Percentiles rank a stretch among this genome's conserved stretches.
Evolutionary conservation across 2,329 filamentous ascomycete species (phyloP).

Genomic region (Cryphonectria naterciae): DNA sequence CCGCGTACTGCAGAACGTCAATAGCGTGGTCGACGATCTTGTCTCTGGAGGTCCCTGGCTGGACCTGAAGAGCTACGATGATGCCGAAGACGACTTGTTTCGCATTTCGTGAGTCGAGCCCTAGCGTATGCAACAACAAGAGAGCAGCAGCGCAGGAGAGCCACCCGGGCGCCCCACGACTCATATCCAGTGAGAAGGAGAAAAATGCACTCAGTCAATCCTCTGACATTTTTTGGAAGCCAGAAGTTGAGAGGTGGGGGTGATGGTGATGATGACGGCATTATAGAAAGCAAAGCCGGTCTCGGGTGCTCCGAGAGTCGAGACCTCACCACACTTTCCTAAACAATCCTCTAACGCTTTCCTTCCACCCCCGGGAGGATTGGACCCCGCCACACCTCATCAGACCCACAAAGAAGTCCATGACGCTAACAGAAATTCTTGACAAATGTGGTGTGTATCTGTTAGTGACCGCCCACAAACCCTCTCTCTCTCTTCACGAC

Average conservation of each 20-base stretch:
- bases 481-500: slow-evolving; percentile 20
- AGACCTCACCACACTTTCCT: slow-evolving; percentile 3
- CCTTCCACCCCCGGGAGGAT: neutral
- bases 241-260: too few species aligned
- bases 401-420: neutral
- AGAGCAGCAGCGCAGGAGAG: slow-evolving; percentile 20
- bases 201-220: neutral
- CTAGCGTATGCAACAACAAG: slow-evolving; percentile 10
- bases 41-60: neutral
- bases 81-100: slow-evolving; percentile 21
- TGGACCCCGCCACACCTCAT: neutral
- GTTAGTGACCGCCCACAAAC: slow-evolving; percentile 3
- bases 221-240: neutral
- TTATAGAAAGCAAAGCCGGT: neutral
- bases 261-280: neutral
- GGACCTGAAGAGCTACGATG: slow-evolving; percentile 1
- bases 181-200: slow-evolving; percentile 23
- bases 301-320: neutral
- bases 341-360: neutral
- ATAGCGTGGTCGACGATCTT: neutral
- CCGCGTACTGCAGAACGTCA: slow-evolving; percentile 5
- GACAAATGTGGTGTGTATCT: neutral
- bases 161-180: slow-evolving; percentile 16
- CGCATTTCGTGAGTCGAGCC: slow-evolving; percentile 17
- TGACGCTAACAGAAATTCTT: neutral